phyloP scores from a whole-genome alignment of 495 filamentous ascomycete genomes.

The Neurospora sp. region DNA sequence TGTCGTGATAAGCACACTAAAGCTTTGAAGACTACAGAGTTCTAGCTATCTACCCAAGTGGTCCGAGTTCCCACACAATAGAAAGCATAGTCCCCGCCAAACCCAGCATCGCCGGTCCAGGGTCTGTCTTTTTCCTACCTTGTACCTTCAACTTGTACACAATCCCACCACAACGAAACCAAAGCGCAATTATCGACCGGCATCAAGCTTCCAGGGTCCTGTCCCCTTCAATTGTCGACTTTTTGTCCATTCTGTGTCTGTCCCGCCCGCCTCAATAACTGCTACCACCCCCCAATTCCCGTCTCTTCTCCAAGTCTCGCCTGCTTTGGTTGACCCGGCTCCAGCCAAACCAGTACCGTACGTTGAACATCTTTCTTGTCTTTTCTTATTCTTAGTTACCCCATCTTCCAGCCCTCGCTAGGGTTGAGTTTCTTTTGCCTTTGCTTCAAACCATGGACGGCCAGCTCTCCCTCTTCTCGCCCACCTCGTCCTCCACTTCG shows the following conservation, averaged over 20 bases:
- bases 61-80: neutral
- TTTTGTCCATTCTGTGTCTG: neutral
- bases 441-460: constrained; percentile 26
- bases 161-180: neutral
- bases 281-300: constrained; percentile 1
- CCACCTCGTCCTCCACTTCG: constrained; percentile 22
- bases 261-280: constrained; percentile 19
- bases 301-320: neutral
- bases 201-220: neutral
- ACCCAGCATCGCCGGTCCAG: neutral
- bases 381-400: constrained; percentile 16
- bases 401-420: constrained; percentile 17
- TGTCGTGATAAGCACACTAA: neutral
- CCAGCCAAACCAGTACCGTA: constrained; percentile 4
- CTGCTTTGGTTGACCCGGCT: neutral
- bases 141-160: neutral
- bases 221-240: neutral
- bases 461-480: constrained; percentile 19
- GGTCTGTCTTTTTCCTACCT: neutral
- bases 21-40: neutral
- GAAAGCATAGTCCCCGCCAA: neutral
- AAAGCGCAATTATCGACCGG: constrained; percentile 22
- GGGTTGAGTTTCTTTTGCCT: constrained; percentile 13
- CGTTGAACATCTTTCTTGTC: constrained; percentile 8
- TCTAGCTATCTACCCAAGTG: neutral